These are phyloP conservation scores for Didymella pomorum DNA, from an alignment of 2,329 filamentous ascomycete species.

Conservation along the genomic window DNA sequence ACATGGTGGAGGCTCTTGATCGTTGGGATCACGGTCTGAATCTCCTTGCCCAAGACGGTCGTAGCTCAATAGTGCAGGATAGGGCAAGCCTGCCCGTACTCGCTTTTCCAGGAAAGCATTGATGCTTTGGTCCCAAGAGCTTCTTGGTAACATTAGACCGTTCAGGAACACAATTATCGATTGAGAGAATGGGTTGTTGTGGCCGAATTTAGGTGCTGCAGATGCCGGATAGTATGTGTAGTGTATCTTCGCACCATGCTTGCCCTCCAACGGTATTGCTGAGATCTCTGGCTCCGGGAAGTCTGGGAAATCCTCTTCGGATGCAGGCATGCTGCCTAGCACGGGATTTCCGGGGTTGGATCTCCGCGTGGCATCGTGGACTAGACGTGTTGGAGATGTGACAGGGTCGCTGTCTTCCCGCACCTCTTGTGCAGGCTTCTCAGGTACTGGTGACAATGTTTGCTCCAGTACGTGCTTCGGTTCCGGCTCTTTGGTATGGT, in stretches of 20 bases:
- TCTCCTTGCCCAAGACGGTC: slow-evolving; percentile 67
- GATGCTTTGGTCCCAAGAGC: slow-evolving; percentile 51
- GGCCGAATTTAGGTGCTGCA: slow-evolving; percentile 26
- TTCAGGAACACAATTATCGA: slow-evolving; percentile 57
- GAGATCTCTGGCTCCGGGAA: slow-evolving; percentile 44
- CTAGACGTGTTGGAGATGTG: slow-evolving; percentile 8
- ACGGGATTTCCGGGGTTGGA: slow-evolving; percentile 11
- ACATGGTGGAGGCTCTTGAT: slow-evolving; percentile 42
- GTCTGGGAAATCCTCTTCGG: slow-evolving; percentile 40
- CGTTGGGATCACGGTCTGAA: slow-evolving; percentile 56
- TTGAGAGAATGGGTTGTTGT: slow-evolving; percentile 45
- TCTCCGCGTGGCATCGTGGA: slow-evolving; percentile 12
- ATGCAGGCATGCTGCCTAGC: slow-evolving; percentile 28
- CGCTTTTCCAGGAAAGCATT: slow-evolving; percentile 40
- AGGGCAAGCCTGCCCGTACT: slow-evolving; percentile 32
- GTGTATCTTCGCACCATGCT: slow-evolving; percentile 40
- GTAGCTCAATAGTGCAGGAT: slow-evolving; percentile 61
- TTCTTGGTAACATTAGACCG: slow-evolving; percentile 53
- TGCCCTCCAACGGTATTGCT: slow-evolving; percentile 38
- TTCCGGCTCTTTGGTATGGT: slow-evolving; percentile 17
- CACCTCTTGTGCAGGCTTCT: slow-evolving; percentile 7
- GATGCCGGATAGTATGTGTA: slow-evolving; percentile 49
- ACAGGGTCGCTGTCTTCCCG: slow-evolving; percentile 4
- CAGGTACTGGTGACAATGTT: slow-evolving; percentile 9
- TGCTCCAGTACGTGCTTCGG: slow-evolving; percentile 9